Conservation (phyloP, 106 monocot genomes). For the Allium sativum region DNA sequence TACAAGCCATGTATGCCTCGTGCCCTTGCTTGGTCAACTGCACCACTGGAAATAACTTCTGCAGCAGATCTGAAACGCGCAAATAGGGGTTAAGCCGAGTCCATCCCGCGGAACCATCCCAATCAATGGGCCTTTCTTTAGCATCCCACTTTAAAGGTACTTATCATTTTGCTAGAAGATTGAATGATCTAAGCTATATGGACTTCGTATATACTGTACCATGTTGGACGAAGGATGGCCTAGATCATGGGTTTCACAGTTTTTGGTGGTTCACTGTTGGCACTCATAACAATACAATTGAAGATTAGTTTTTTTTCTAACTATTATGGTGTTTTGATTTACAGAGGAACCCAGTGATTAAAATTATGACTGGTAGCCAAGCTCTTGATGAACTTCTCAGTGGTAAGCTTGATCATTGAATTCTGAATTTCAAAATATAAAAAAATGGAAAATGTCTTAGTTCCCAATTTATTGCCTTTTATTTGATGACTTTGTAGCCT, state of each 20-base stretch:
- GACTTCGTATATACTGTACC: neutral
- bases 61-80: too few species aligned
- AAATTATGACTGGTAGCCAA: slow-evolving; percentile 89
- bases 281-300: too few species aligned
- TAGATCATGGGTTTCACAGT: too few species aligned
- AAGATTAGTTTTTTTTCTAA: neutral
- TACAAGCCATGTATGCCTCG: too few species aligned
- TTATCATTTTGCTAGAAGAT: neutral
- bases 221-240: neutral
- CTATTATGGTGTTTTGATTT: neutral
- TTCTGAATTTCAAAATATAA: neutral
- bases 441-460: neutral
- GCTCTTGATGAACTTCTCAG: slow-evolving; percentile 90
- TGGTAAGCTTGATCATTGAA: slow-evolving; percentile 25
- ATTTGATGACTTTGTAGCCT: neutral
- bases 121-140: too few species aligned
- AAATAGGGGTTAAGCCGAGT: too few species aligned
- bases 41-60: too few species aligned
- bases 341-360: slow-evolving; percentile 76
- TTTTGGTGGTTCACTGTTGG: too few species aligned
- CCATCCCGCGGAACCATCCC: too few species aligned
- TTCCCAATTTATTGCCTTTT: too few species aligned
- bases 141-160: too few species aligned
- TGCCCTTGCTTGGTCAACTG: too few species aligned
- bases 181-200: neutral